phyloP scores from a whole-genome alignment of 768 basidiomycete genomes.

The Tylopilus plumbeoviolaceoides region DNA sequence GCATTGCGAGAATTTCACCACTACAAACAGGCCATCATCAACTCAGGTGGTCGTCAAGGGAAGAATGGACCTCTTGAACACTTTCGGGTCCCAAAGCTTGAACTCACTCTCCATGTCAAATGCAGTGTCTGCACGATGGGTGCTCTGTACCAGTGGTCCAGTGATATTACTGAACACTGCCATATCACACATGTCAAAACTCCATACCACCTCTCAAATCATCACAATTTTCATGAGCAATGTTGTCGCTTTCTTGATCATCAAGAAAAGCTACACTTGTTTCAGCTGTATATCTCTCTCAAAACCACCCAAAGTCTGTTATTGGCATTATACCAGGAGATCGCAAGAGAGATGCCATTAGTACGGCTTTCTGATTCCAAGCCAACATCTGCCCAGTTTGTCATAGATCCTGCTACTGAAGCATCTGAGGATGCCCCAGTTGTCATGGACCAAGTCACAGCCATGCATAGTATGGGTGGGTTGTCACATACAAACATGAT shows the following conservation, averaged over 20 bases:
- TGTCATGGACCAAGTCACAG: no score
- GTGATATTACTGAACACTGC: conserved; percentile 10
- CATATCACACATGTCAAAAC: conserved; percentile 8
- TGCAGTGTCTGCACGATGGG: conserved; percentile 29
- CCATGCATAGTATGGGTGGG: no score
- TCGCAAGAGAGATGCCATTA: no score
- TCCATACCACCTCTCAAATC: conserved; percentile 4
- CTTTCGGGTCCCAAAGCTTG: conserved; percentile 20
- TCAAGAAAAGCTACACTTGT: not conserved
- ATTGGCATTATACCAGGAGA: no score
- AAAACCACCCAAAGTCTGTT: not conserved
- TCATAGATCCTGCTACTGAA: no score
- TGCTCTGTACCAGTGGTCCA: conserved; percentile 17
- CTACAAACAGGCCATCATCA: conserved; percentile 5
- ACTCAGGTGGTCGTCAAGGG: not conserved
- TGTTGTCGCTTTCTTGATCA: conserved; percentile 8
- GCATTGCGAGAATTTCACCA: conserved; percentile 7
- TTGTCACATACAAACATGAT: no score
- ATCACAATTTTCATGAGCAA: conserved; percentile 3
- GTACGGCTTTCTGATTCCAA: no score
- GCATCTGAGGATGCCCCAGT: no score
- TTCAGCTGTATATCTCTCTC: conserved; percentile 1
- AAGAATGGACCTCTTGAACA: no score
- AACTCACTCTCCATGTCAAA: conserved; percentile 15
- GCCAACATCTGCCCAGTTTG: no score